These are phyloP conservation scores for Phytophthora kernoviae DNA, from an alignment of 352 stramenopile genomes.

Conservation along the genomic window DNA sequence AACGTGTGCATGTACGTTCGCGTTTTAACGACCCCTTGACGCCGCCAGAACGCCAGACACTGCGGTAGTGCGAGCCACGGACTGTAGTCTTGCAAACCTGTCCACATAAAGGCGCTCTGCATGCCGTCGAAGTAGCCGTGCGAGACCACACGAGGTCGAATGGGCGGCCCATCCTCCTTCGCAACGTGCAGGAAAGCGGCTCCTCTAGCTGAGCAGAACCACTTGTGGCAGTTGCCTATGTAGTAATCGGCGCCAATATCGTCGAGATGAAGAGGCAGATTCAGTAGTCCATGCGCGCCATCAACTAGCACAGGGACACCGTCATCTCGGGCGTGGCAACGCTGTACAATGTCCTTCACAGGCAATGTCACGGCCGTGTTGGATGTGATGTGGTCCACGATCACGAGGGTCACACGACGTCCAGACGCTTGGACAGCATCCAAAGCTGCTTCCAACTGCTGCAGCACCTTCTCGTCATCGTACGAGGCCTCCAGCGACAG, in stretches of 20 bases:
- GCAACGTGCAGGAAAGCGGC: conserved; percentile 89
- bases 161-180: conserved; percentile 13
- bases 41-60: conserved; percentile 87
- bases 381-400: conserved; percentile 94
- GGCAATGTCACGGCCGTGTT: conserved; percentile 92
- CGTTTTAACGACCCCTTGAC: conserved; percentile 44
- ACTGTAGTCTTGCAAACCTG: conserved; percentile 92
- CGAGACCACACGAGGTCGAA: conserved; percentile 87
- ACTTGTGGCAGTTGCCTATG: conserved; percentile 95
- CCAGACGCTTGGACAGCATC: conserved; percentile 32
- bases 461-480: conserved; percentile 56
- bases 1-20: conserved; percentile 74
- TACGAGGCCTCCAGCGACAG: conserved; percentile 69
- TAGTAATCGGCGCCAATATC: conserved; percentile 91
- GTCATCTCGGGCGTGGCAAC: conserved; percentile 44
- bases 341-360: conserved; percentile 72
- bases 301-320: conserved; percentile 86
- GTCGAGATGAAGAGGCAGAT: conserved; percentile 74
- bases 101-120: conserved; percentile 93
- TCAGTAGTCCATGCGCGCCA: conserved; percentile 91
- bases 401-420: conserved; percentile 57
- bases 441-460: conserved; percentile 40
- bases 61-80: conserved; percentile 84
- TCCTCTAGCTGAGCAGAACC: conserved; percentile 90
- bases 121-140: conserved; percentile 91